Evolutionary conservation across 139 green algal genomes (phyloP), one percentile per base, ranked within the genome.

Genomic region (Penium margaritaceum): DNA sequence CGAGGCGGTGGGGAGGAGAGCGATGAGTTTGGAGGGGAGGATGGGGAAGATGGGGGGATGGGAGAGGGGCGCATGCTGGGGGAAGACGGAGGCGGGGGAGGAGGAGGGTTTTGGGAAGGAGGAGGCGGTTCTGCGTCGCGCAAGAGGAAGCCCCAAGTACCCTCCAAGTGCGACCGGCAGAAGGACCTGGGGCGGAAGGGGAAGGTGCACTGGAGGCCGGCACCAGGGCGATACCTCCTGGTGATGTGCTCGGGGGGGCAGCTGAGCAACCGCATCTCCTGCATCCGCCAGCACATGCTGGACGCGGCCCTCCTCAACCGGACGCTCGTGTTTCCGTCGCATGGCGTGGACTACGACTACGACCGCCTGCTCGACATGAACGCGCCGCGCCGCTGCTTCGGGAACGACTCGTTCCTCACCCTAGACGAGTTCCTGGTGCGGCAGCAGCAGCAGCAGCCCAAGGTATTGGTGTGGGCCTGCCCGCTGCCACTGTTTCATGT

Each of bases 331-430:
- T 61, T 78, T n/a, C 71, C 71, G 12, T 60, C 71, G 24, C 36
- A 63, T n/a, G 61, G 47, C 21, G 17, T 78, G 32, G 71, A 77
- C 24, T 78, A 78, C 66, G 30, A 78, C 47, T 78, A 75, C 9
- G 63, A 72, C 35, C 32, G 33, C 7, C 71, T 78, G 24, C 19
- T 78, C 39, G 71, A 67, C 35, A 39, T 73, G 34, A 27, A 73
- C n/a, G 33, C 41, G 36, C 66, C 66, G 14, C 15, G 21, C 5
- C 41, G 35, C 9, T 73, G 66, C 41, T 73, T 73, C 32, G 66
- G 66, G 19, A 47, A 47, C 24, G 17, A 62, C 5, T 64, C 66
- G 3, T 73, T 73, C 27, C 38, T 73, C 2, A 73, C 66, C 15
- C 41, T 73, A 5, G 41, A 73, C 41, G 66, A 73, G n/a, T 73